A percentile compares a stretch with the other conserved stretches of the same genome.
These are phyloP conservation scores for Nothopassalora personata DNA, from an alignment of 2,329 filamentous ascomycete species.

Conservation along the genomic window DNA sequence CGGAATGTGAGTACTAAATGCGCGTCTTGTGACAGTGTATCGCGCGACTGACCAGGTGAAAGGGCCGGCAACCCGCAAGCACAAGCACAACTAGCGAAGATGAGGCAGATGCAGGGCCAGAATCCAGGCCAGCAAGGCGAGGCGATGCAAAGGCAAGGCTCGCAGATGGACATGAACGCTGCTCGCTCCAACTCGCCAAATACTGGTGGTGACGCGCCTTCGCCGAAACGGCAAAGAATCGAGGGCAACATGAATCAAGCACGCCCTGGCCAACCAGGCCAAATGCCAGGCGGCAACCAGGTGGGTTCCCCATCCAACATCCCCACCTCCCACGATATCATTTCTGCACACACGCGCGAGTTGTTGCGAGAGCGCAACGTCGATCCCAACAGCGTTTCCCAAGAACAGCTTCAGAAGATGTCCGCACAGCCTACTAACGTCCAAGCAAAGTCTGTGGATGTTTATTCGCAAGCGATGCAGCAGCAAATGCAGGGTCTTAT, in stretches of 20 bases:
- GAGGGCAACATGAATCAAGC: constrained; percentile 58
- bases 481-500: constrained; percentile 77
- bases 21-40: background rate
- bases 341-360: constrained; percentile 23
- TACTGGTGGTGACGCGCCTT: constrained; percentile 71
- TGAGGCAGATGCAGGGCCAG: constrained; percentile 61
- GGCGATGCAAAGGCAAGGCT: constrained; percentile 77
- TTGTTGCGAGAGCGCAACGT: constrained; percentile 63
- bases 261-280: constrained; percentile 28
- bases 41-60: background rate
- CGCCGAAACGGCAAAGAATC: constrained; percentile 82
- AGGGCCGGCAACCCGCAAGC: constrained; percentile 19
- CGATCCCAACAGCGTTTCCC: constrained; percentile 66
- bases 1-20: constrained; percentile 17
- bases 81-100: constrained; percentile 24
- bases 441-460: constrained; percentile 79
- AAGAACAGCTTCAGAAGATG: constrained; percentile 67
- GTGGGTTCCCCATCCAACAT: constrained; percentile 28
- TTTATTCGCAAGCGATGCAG: constrained; percentile 79
- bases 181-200: constrained; percentile 70
- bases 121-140: constrained; percentile 32
- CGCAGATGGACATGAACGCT: constrained; percentile 78
- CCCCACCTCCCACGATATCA: constrained; percentile 20
- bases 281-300: constrained; percentile 29
- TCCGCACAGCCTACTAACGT: constrained; percentile 50